Conservation (phyloP, 1,139 yeast species). For the Protomyces gravidus region DNA sequence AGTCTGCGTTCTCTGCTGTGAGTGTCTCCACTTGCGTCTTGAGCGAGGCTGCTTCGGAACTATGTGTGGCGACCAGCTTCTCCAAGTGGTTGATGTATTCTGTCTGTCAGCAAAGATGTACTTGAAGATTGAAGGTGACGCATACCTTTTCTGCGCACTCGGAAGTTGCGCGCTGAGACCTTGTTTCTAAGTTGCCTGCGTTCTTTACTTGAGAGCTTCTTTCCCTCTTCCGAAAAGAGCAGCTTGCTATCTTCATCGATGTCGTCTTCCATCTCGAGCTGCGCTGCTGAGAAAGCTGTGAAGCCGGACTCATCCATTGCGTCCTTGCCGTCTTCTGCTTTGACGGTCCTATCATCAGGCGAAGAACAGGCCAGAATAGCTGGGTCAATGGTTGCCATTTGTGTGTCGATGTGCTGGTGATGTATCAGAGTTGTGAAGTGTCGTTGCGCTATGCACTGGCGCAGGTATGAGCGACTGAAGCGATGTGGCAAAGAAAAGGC, state of each 20-base stretch:
- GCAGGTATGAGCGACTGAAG: too few relatives aligned
- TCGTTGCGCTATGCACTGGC: too few relatives aligned
- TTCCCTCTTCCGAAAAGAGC: constrained; percentile 39
- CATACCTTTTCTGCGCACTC: constrained; percentile 38
- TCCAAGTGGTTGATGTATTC: constrained; percentile 40
- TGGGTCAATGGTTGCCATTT: not conserved
- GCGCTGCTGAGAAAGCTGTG: constrained; percentile 13
- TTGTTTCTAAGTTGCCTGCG: constrained; percentile 40
- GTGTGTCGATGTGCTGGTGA: too few relatives aligned
- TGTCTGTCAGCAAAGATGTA: not conserved
- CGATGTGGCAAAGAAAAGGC: too few relatives aligned
- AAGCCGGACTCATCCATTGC: constrained; percentile 14
- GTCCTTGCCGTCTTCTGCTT: not conserved
- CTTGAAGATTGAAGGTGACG: not conserved
- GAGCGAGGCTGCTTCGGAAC: constrained; percentile 34
- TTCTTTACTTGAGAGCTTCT: constrained; percentile 38
- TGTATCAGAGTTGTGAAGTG: too few relatives aligned
- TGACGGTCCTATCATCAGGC: not conserved
- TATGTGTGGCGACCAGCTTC: constrained; percentile 36
- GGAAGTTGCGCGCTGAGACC: constrained; percentile 41
- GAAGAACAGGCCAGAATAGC: not conserved
- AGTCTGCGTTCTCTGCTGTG: constrained; percentile 31
- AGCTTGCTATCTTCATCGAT: constrained; percentile 39
- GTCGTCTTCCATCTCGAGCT: constrained; percentile 24
- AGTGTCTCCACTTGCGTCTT: constrained; percentile 34